These are phyloP conservation scores for Solanum hybrid DNA, from an alignment of 305 asterid species.

Conservation along the genomic window DNA sequence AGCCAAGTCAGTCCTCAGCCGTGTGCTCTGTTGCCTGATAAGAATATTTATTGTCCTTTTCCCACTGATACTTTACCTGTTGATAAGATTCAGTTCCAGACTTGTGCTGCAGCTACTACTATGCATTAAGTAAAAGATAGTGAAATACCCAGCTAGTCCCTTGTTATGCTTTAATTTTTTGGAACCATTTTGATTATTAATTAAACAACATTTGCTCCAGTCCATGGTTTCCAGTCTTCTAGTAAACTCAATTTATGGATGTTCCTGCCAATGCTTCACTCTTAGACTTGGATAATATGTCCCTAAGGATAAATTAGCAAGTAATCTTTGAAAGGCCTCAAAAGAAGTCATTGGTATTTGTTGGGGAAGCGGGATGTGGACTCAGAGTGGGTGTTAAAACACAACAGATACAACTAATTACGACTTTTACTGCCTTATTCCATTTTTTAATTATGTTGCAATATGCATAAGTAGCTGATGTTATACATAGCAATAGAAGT, in stretches of 20 bases:
- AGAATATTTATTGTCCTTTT: constrained; percentile 24
- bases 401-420: background rate
- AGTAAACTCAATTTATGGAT: background rate
- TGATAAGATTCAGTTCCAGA: constrained; percentile 37
- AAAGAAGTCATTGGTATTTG: background rate
- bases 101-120: constrained; percentile 17
- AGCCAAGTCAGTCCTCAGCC: constrained; percentile 42
- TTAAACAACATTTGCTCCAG: background rate
- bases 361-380: background rate
- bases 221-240: background rate
- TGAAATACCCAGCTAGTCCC: background rate
- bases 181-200: background rate
- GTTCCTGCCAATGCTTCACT: background rate
- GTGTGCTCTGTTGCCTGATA: constrained; percentile 39
- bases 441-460: background rate
- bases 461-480: background rate
- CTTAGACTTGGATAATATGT: background rate
- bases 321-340: background rate
- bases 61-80: constrained; percentile 48
- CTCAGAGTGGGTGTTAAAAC: background rate
- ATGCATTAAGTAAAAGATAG: background rate
- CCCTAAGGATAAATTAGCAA: background rate
- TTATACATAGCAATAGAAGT: background rate
- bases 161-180: background rate
- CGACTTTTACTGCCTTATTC: background rate